Conservation (phyloP, 257 asterid genomes). For the Solanum etuberosum region DNA sequence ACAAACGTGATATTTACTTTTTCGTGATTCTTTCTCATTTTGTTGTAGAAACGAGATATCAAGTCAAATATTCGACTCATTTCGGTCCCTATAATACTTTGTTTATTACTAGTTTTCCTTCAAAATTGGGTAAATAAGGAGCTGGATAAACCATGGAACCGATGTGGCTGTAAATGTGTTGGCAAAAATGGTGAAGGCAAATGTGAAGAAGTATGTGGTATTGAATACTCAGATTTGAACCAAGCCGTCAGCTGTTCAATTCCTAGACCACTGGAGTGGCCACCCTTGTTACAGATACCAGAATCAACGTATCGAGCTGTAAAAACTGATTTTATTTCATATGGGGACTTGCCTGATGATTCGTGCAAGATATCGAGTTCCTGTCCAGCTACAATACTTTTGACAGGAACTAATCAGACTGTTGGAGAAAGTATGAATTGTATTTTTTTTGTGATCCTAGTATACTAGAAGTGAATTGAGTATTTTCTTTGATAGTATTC, state of each 20-base stretch:
- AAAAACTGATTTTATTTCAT: background rate
- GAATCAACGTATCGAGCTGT: background rate
- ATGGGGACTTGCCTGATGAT: background rate
- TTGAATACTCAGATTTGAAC: background rate
- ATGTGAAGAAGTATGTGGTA: background rate
- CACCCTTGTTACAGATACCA: background rate
- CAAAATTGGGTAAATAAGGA: background rate
- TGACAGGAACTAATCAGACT: background rate
- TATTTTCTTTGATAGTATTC: background rate
- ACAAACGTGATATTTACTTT: background rate
- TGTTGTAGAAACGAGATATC: background rate
- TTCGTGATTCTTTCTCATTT: background rate
- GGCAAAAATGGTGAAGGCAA: background rate
- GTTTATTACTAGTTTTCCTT: background rate
- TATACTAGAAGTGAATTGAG: background rate
- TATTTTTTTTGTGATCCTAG: background rate
- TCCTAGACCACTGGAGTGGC: background rate
- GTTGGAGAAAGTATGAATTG: background rate
- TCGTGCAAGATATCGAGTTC: background rate
- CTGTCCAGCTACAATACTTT: background rate
- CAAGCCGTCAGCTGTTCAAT: background rate
- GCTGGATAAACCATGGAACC: background rate
- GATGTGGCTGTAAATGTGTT: background rate
- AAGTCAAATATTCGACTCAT: background rate
- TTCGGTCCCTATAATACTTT: background rate